Evolutionary conservation across 2,329 filamentous ascomycete species (phyloP), one percentile per base, ranked within the genome.

Genomic region (Dactylellina sp.): DNA sequence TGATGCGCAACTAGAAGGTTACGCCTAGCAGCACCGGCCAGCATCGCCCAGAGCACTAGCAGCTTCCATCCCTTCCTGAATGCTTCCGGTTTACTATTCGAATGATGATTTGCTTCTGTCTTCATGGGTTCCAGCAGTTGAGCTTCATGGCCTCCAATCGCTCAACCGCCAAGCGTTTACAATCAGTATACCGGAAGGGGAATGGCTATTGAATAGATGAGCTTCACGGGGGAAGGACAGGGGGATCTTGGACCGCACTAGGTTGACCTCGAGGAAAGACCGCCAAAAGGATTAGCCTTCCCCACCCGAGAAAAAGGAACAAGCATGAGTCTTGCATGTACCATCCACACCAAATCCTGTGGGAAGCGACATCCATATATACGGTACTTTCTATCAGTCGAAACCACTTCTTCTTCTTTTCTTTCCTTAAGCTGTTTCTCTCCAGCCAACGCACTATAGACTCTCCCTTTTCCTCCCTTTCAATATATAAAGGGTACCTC

Each of bases 341-440:
- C 61, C 61, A 39, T 35, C 28, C 47, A 46, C 55, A 60, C 70
- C 55, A 61, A 60, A 61, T 40, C 42, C 2, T 25, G 47, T 20
- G 46, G 53, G 35, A 37, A 49, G 68, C 46, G 47, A 64, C 60
- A 22, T 42, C 32, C 52, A 47, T 74, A 65, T 72, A 56, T 66
- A 60, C 47, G 70, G 39, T 53, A 74, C 70, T 66, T 74, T 56
- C 40, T 42, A 66, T 55, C 61, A 24, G 28, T 60, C 55, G 55
- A 74, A 74, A 74, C 70, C 28, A 37, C 60, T 50, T 61, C 24
- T 50, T 63, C 46, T 57, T 61, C 61, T 66, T 65, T 65, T 62
- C 70, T 32, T 65, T 74, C 70, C 70, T 66, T 46, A 74, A 74
- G 70, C 70, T 74, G 70, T 74, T 74, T 74, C 70, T 61, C 70